Evolutionary conservation across 352 stramenopile genomes (phyloP).

Genomic region (Peronospora destructor): DNA sequence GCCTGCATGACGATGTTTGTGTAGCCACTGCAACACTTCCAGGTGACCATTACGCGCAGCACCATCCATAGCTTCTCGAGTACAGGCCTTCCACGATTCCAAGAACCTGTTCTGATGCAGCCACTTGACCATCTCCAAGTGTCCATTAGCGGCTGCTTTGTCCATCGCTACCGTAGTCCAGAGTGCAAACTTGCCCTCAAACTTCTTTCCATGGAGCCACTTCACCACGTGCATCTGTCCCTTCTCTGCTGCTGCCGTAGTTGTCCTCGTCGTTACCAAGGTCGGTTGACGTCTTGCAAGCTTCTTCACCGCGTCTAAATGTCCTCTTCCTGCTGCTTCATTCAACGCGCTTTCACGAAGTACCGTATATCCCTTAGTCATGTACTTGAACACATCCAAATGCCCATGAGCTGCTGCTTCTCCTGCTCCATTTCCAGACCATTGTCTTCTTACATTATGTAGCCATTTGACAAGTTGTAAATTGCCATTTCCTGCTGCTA

Average conservation of each 20-base stretch:
- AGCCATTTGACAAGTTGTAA: conserved; percentile 33
- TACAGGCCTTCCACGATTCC: conserved; percentile 30
- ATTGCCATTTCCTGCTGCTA: conserved; percentile 29
- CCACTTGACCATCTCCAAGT: conserved; percentile 34
- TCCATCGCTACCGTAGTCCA: conserved; percentile 34
- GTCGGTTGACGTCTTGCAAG: conserved; percentile 10
- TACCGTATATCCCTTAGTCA: conserved; percentile 33
- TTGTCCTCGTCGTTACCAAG: conserved; percentile 23
- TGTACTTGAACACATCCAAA: conserved; percentile 32
- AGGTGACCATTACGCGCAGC: conserved; percentile 25
- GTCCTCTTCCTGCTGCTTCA: conserved; percentile 24
- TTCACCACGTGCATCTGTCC: conserved; percentile 27
- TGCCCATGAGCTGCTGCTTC: conserved; percentile 30
- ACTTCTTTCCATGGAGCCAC: conserved; percentile 28
- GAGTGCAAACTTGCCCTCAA: conserved; percentile 24
- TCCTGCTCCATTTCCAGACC: conserved; percentile 31
- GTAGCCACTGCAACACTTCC: conserved; percentile 27
- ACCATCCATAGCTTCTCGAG: conserved; percentile 25
- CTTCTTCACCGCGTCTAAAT: conserved; percentile 33
- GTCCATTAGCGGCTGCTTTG: conserved; percentile 22
- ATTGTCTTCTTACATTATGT: conserved; percentile 22
- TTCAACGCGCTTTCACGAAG: conserved; percentile 20
- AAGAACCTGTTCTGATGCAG: conserved; percentile 32
- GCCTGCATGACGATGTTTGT: conserved; percentile 23
- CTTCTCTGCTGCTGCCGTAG: conserved; percentile 22